These are phyloP conservation scores for Wickerhamiella domercqiae DNA, from an alignment of 805 yeast species.

Conservation along the genomic window DNA sequence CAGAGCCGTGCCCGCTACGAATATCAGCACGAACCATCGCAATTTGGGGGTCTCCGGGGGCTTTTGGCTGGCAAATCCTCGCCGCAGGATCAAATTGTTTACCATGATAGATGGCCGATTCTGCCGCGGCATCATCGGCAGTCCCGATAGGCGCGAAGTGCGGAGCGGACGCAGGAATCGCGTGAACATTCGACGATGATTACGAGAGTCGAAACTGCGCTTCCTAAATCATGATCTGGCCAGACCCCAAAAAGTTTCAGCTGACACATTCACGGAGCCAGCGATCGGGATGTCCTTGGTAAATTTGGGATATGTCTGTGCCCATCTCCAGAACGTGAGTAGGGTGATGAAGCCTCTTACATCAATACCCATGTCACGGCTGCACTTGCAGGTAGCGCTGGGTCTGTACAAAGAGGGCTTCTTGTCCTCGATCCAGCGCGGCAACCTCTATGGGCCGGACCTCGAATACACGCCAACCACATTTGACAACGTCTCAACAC, in stretches of 20 bases:
- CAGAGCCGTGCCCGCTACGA: slow-evolving; percentile 22
- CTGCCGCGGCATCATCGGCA: too few species aligned
- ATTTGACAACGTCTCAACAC: slow-evolving; percentile 68
- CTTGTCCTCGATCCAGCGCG: slow-evolving; percentile 67
- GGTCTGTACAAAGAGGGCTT: slow-evolving; percentile 87
- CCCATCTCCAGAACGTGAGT: slow-evolving; percentile 79
- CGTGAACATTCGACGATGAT: too few species aligned
- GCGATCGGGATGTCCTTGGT: slow-evolving; percentile 56
- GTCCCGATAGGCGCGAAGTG: too few species aligned
- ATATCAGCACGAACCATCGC: slow-evolving; percentile 22
- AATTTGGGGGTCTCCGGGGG: slow-evolving; percentile 18
- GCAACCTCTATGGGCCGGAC: slow-evolving; percentile 78
- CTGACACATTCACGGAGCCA: too few species aligned
- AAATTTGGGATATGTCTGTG: slow-evolving; percentile 66
- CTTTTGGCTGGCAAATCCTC: too few species aligned
- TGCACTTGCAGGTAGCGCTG: slow-evolving; percentile 69
- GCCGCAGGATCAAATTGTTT: too few species aligned
- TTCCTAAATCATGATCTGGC: too few species aligned
- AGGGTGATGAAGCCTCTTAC: slow-evolving; percentile 61
- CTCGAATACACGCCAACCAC: slow-evolving; percentile 42
- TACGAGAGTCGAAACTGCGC: too few species aligned
- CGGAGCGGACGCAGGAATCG: too few species aligned
- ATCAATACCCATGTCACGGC: slow-evolving; percentile 64
- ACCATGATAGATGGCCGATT: too few species aligned
- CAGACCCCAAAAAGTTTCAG: too few species aligned